Evolutionary conservation across 192 early-diverging fungal species (phyloP).

Genomic region (Rhizoclosmatium globosum): DNA sequence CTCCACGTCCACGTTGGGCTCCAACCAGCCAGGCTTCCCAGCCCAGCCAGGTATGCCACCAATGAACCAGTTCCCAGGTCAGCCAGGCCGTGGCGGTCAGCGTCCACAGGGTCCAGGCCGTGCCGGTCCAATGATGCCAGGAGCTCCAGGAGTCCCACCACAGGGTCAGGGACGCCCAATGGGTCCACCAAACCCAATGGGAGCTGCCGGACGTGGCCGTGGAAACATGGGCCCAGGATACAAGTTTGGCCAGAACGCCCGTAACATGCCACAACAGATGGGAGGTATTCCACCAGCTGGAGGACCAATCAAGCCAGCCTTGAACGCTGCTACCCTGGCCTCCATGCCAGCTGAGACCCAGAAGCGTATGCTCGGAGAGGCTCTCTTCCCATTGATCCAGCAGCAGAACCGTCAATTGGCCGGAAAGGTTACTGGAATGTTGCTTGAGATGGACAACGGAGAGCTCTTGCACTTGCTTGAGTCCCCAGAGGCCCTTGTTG

Average conservation of each 20-base stretch:
- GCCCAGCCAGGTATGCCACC: slow-evolving; percentile 42
- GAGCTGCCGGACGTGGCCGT: slow-evolving; percentile 42
- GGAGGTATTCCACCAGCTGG: slow-evolving; percentile 44
- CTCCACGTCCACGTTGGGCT: slow-evolving; percentile 38
- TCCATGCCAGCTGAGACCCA: slow-evolving; percentile 83
- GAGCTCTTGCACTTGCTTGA: slow-evolving; percentile 93
- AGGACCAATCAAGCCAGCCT: slow-evolving; percentile 50
- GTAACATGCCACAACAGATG: slow-evolving; percentile 51
- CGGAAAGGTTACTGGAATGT: slow-evolving; percentile 99
- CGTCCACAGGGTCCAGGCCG: slow-evolving; percentile 41
- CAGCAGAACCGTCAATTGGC: slow-evolving; percentile 76
- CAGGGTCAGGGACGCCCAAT: slow-evolving; percentile 46
- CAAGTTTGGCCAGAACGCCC: slow-evolving; percentile 61
- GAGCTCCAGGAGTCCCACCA: slow-evolving; percentile 25
- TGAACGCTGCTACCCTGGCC: slow-evolving; percentile 85
- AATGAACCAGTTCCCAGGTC: slow-evolving; percentile 49
- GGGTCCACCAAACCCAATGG: slow-evolving; percentile 14
- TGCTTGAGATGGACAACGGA: slow-evolving; percentile 97
- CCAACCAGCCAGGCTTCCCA: slow-evolving; percentile 47
- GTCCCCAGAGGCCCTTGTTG: slow-evolving; percentile 76
- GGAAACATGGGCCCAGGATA: slow-evolving; percentile 46
- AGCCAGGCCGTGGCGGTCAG: slow-evolving; percentile 43
- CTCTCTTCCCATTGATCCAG: slow-evolving; percentile 89
- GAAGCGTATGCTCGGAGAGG: slow-evolving; percentile 98
- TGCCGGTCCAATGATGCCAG: slow-evolving; percentile 26